Percentiles rank a stretch among this genome's conserved stretches.
Evolutionary conservation across 768 basidiomycete genomes (phyloP).

Genomic region (Mycena chlorophos): DNA sequence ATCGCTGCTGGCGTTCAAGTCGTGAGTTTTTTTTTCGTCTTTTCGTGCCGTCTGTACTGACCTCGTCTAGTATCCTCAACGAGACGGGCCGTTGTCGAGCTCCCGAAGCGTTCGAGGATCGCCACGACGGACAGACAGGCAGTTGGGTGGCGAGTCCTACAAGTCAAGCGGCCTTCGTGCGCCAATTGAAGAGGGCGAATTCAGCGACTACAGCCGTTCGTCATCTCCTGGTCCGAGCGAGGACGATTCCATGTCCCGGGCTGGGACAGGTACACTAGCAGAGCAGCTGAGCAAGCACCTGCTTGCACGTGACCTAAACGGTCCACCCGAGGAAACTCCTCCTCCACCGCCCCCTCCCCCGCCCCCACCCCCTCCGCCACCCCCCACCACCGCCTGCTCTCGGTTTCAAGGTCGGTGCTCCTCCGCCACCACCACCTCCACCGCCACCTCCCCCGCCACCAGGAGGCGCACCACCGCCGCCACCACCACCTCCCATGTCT

Average conservation of each 20-base stretch:
- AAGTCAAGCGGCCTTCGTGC: conserved; percentile 45
- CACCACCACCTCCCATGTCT: conserved; percentile 31
- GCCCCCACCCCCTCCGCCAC: conserved; percentile 33
- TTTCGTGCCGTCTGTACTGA: background rate
- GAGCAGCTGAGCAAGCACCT: conserved; percentile 66
- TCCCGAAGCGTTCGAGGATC: conserved; percentile 71
- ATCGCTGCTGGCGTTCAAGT: conserved; percentile 72
- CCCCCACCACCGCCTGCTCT: conserved; percentile 26
- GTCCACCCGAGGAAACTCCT: conserved; percentile 44
- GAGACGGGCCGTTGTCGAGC: conserved; percentile 59
- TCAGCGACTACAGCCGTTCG: conserved; percentile 46
- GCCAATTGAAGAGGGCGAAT: conserved; percentile 44
- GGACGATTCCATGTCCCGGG: conserved; percentile 43
- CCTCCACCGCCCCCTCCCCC: conserved; percentile 30
- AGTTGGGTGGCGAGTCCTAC: conserved; percentile 42
- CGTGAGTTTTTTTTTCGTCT: conserved; percentile 41
- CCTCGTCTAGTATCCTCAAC: conserved; percentile 58
- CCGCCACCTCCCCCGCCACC: conserved; percentile 40
- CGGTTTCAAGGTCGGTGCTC: conserved; percentile 1
- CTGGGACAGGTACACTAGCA: conserved; percentile 50
- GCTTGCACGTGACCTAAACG: conserved; percentile 44
- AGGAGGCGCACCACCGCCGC: conserved; percentile 31
- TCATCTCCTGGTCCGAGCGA: conserved; percentile 50
- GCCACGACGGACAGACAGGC: conserved; percentile 57
- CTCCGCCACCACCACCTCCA: conserved; percentile 34